phyloP scores from a whole-genome alignment of 805 yeast species.

The Starmerella bombicola region DNA sequence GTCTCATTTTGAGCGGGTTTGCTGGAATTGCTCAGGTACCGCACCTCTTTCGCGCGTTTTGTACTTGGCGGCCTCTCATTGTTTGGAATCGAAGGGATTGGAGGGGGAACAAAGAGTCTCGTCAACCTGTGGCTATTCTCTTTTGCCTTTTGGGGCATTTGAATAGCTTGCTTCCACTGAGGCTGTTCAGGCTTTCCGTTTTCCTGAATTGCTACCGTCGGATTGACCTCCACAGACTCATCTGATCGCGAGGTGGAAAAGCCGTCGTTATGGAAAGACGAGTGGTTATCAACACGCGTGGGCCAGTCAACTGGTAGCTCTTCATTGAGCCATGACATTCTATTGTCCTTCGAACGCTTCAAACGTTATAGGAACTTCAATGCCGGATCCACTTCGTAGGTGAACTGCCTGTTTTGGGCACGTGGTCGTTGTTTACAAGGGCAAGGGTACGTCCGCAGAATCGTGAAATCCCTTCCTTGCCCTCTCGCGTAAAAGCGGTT shows the following conservation, averaged over 20 bases:
- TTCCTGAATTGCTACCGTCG: constrained; percentile 19
- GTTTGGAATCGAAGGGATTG: neutral
- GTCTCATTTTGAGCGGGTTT: too few species aligned
- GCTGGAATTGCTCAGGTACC: too few species aligned
- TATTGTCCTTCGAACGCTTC: too few species aligned
- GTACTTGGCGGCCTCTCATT: too few species aligned
- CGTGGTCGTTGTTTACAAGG: neutral
- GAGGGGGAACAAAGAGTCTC: constrained; percentile 2
- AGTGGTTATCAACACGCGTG: neutral
- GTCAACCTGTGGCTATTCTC: constrained; percentile 6
- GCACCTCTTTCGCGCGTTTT: too few species aligned
- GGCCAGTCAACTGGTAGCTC: constrained; percentile 22
- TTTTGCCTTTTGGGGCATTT: neutral
- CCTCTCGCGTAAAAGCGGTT: too few species aligned
- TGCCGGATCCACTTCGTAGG: neutral
- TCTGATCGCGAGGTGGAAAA: constrained; percentile 13
- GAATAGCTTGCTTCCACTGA: constrained; percentile 18
- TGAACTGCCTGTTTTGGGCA: neutral
- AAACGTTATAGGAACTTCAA: neutral
- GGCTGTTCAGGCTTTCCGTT: constrained; percentile 4
- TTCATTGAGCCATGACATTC: constrained; percentile 20
- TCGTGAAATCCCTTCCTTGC: too few species aligned
- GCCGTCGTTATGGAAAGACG: constrained; percentile 1
- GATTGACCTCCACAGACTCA: constrained; percentile 8
- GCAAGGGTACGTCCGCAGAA: too few species aligned